Evolutionary conservation across 2,329 filamentous ascomycete species (phyloP).

Genomic region (Thielaviopsis musarum): DNA sequence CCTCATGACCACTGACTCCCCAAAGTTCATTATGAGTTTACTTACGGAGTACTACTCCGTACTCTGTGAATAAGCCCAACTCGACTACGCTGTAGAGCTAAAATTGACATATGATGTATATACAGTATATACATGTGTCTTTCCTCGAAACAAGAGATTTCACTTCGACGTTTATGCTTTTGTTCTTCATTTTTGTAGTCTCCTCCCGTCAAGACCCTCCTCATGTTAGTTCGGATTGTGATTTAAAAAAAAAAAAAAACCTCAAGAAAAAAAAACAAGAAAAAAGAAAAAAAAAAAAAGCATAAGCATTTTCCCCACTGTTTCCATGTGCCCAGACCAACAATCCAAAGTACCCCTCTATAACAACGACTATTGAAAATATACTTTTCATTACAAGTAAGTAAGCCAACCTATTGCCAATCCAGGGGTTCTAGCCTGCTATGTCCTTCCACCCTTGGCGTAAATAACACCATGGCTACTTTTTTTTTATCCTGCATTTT

Average conservation of each 20-base stretch:
- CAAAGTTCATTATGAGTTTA: background rate
- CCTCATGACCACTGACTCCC: background rate
- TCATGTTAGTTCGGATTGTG: too few relatives aligned
- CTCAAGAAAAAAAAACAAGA: background rate
- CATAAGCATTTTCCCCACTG: background rate
- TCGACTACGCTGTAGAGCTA: background rate
- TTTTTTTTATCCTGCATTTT: background rate
- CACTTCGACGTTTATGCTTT: too few relatives aligned
- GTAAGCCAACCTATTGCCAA: background rate
- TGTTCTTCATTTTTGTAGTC: too few relatives aligned
- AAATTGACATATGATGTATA: background rate
- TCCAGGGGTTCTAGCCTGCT: background rate
- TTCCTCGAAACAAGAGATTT: too few relatives aligned
- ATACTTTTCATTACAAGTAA: background rate
- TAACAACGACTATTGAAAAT: background rate
- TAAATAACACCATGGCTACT: background rate
- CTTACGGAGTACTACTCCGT: background rate
- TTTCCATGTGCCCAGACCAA: background rate
- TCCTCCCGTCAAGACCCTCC: too few relatives aligned
- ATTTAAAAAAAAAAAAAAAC: too few relatives aligned
- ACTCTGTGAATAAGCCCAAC: too few relatives aligned
- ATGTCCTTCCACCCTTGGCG: background rate
- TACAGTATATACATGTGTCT: background rate
- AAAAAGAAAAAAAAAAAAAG: background rate
- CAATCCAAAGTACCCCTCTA: background rate